Evolutionary conservation across 805 yeast genomes (phyloP), one percentile per base, ranked within the genome.

Genomic region (Barnettozyma populi): DNA sequence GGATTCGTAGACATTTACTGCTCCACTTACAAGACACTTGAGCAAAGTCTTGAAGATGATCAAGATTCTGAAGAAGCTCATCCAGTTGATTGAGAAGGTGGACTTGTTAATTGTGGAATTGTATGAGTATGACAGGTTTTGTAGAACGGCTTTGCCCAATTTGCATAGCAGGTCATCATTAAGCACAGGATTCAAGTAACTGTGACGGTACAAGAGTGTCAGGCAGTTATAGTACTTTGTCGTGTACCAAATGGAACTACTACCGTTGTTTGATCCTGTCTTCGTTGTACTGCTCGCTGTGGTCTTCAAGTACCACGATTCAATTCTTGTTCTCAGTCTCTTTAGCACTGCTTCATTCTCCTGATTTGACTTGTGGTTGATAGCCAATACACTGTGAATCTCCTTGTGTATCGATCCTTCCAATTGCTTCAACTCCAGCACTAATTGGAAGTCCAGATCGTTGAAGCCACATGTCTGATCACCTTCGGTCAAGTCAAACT

Each of bases 171-270:
- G 65, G 20, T 67, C 69, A 13, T 63, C 53, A 0, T 73, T 60
- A 2, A 80, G 78, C 9, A 63, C 62, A 4, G 81, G 79, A 9
- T 70, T 66, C 40, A 77, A 58, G 36, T 71, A 70, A 4, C 79
- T 75, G 5, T 81, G 81, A 44, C 78, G 66, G 52, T 75, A 78
- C 6, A 78, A 55, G 48, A 73, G 54, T 43, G 73, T 71, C 41
- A 75, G 67, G 27, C 74, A 56, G 45, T 75, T 75, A 39, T 76
- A 72, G 51, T 77, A 75, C 51, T 78, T 65, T 54, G 70, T 66
- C 1, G 68, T 59, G 19, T 66, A 60, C 73, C 73, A 70, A 2
- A 55, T 36, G 19, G 57, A 46, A 19, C 49, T 47, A 1, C 18
- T 29, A 4, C 38, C 27, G 32, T 36, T 46, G 31, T 63, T 25